These are phyloP conservation scores for Trifolium dubium DNA, from an alignment of 306 rosid species.

Conservation along the genomic window DNA sequence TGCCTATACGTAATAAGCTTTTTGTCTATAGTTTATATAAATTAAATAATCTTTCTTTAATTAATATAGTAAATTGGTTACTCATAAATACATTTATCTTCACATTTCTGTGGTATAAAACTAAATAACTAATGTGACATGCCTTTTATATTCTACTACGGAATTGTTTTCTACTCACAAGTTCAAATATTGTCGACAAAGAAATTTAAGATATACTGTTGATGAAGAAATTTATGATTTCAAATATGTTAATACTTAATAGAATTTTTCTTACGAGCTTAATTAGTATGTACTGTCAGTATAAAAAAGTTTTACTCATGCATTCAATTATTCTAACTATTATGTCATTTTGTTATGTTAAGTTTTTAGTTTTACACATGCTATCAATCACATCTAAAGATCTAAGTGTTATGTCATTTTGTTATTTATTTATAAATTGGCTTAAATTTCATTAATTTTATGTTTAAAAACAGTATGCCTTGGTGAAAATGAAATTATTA, in stretches of 20 bases:
- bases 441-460: background rate
- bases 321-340: background rate
- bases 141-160: background rate
- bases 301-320: background rate
- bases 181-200: background rate
- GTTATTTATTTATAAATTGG: background rate
- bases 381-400: background rate
- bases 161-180: background rate
- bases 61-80: slow-evolving; percentile 1
- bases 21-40: background rate
- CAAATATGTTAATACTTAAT: background rate
- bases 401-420: background rate
- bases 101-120: background rate
- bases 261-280: background rate
- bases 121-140: background rate
- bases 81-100: slow-evolving; percentile 4
- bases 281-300: background rate
- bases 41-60: background rate
- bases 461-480: background rate
- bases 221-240: no score
- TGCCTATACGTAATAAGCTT: background rate
- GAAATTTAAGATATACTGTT: no score
- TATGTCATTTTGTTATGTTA: background rate
- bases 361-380: background rate
- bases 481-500: no score